Conservation (phyloP, 106 monocot genomes). For the Acorus gramineus region DNA sequence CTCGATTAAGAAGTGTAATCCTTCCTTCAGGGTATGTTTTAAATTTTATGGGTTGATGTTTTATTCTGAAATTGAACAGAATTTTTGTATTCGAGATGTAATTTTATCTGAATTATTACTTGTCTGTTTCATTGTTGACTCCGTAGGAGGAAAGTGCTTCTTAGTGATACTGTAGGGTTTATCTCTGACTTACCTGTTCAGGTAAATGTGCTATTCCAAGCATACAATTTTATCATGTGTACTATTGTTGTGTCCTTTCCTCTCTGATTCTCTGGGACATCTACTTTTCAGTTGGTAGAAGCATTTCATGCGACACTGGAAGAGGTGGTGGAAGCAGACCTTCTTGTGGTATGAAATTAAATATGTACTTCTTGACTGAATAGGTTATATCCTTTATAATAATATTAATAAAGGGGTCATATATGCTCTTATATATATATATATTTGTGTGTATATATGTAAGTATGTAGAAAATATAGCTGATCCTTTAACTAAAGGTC, state of each 20-base stretch:
- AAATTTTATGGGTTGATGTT: neutral
- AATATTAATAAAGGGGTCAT: neutral
- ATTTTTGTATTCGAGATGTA: neutral
- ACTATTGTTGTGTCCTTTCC: neutral
- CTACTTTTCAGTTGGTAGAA: slow-evolving; percentile 69
- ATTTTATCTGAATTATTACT: neutral
- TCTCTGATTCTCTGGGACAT: neutral
- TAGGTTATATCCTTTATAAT: no score
- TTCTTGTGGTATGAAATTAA: slow-evolving; percentile 62
- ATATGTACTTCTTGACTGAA: no score
- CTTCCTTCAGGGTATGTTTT: slow-evolving; percentile 86
- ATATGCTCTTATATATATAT: no score
- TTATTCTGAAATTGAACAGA: neutral
- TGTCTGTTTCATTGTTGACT: neutral
- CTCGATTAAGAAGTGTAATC: slow-evolving; percentile 86
- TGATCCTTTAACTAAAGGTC: no score
- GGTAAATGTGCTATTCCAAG: slow-evolving; percentile 25
- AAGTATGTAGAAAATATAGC: no score
- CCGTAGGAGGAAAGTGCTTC: slow-evolving; percentile 70
- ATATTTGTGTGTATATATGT: no score
- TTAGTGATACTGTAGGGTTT: slow-evolving; percentile 98
- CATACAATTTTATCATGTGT: neutral
- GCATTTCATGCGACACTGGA: slow-evolving; percentile 99
- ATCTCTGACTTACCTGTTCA: slow-evolving; percentile 95
- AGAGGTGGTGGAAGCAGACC: slow-evolving; percentile 97